phyloP scores from a whole-genome alignment of 331 rosid genomes.

The Ulmus americana region DNA sequence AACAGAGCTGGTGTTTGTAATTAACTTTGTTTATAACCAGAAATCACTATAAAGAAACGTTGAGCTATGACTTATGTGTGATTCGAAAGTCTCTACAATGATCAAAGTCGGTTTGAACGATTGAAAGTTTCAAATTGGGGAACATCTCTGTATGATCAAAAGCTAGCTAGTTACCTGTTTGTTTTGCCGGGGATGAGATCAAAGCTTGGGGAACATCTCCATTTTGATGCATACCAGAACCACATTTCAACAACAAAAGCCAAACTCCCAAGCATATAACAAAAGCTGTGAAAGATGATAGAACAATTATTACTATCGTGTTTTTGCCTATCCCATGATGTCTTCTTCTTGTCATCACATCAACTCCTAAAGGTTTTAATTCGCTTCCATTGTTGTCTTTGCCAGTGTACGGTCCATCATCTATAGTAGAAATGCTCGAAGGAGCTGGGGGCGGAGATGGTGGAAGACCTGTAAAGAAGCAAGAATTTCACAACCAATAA shows the following conservation, averaged over 20 bases:
- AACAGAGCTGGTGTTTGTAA: neutral
- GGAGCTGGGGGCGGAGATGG: conserved; percentile 83
- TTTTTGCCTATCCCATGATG: conserved; percentile 40
- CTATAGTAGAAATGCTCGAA: conserved; percentile 40
- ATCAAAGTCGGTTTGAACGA: neutral
- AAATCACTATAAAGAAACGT: neutral
- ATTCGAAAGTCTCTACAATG: neutral
- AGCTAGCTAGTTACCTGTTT: conserved; percentile 43
- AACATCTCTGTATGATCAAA: conserved; percentile 5
- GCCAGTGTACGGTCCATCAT: conserved; percentile 57
- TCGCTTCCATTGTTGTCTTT: conserved; percentile 40
- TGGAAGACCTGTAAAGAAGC: conserved; percentile 67
- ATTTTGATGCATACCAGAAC: conserved; percentile 21
- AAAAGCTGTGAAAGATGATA: conserved; percentile 59
- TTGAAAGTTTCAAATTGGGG: neutral
- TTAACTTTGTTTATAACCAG: conserved; percentile 5
- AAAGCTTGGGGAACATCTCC: conserved; percentile 39
- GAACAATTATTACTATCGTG: conserved; percentile 45
- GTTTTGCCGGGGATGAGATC: conserved; percentile 44
- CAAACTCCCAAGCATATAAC: conserved; percentile 60
- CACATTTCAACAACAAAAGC: conserved; percentile 53
- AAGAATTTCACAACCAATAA: conserved; percentile 24
- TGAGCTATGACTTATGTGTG: too few relatives aligned
- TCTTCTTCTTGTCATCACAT: conserved; percentile 43
- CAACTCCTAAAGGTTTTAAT: conserved; percentile 81